Conservation (phyloP, 2,329 filamentous ascomycete genomes). For the Penicillium sp. region DNA sequence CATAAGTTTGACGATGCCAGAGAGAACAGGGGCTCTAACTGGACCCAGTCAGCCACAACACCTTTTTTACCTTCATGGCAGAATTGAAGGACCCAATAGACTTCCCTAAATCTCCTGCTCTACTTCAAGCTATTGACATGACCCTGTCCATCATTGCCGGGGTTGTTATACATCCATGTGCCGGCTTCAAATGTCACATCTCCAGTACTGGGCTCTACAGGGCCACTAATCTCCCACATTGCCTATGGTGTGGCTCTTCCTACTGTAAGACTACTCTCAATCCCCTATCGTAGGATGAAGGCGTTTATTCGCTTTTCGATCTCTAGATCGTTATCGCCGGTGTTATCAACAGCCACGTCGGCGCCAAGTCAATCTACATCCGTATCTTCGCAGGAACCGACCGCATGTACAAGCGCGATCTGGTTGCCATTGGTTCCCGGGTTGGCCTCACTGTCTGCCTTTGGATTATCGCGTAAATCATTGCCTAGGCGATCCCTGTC, state of each 20-base stretch:
- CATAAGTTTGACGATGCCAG: no score
- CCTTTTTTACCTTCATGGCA: slow-evolving; percentile 67
- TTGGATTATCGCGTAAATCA: slow-evolving; percentile 66
- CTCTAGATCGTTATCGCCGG: slow-evolving; percentile 65
- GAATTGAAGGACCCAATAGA: slow-evolving; percentile 64
- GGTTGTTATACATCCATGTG: slow-evolving; percentile 68
- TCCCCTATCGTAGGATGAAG: neutral
- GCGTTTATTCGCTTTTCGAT: neutral
- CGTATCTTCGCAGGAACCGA: slow-evolving; percentile 64
- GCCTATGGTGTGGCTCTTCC: slow-evolving; percentile 70
- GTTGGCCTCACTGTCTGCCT: slow-evolving; percentile 55
- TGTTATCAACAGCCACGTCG: slow-evolving; percentile 68
- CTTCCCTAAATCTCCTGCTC: slow-evolving; percentile 63
- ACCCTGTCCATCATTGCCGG: slow-evolving; percentile 66
- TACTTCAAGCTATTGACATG: slow-evolving; percentile 62
- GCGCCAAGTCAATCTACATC: slow-evolving; percentile 65
- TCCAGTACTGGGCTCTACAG: slow-evolving; percentile 67
- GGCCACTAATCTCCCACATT: slow-evolving; percentile 59
- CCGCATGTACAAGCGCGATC: slow-evolving; percentile 55
- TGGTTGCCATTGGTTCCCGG: slow-evolving; percentile 59
- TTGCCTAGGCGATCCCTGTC: slow-evolving; percentile 69
- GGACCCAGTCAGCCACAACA: slow-evolving; percentile 55
- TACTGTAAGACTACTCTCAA: slow-evolving; percentile 44
- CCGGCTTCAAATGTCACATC: slow-evolving; percentile 61
- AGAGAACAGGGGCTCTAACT: neutral